phyloP scores from a whole-genome alignment of 1,284 basidiomycete species.

The Meira miltonrushii region DNA sequence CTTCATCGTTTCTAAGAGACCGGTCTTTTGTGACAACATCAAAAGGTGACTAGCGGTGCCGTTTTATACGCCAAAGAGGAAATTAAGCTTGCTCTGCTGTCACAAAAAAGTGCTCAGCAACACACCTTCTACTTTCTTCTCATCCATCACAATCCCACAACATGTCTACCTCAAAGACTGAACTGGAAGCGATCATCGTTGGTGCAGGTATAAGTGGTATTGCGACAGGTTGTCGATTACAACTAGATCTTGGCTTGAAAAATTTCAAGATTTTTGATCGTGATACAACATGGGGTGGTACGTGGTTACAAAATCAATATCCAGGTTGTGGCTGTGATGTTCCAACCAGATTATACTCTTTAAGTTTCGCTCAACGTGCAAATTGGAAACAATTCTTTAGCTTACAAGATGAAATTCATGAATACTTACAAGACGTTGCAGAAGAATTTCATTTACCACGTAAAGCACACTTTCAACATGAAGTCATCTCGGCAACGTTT shows the following conservation, averaged over 20 bases:
- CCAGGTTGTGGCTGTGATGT: conserved; percentile 46
- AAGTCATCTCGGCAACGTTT: conserved; percentile 34
- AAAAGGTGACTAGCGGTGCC: no score
- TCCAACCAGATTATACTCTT: conserved; percentile 47
- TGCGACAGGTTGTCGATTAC: conserved; percentile 39
- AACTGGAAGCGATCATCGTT: conserved; percentile 33
- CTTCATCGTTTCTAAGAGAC: no score
- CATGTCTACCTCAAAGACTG: background rate
- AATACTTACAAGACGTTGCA: conserved; percentile 4
- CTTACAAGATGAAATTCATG: background rate
- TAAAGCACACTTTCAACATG: conserved; percentile 36
- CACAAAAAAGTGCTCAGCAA: no score
- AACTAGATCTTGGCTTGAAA: conserved; percentile 14
- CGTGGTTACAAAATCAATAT: conserved; percentile 32
- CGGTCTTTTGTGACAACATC: no score
- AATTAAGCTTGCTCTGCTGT: no score
- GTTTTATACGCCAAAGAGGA: no score
- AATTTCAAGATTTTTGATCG: conserved; percentile 9
- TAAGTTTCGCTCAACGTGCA: conserved; percentile 40
- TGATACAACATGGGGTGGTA: conserved; percentile 15
- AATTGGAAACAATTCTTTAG: conserved; percentile 45
- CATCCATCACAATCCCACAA: background rate
- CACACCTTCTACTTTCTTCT: no score
- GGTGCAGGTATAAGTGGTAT: conserved; percentile 46
- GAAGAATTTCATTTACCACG: conserved; percentile 1